phyloP scores from a whole-genome alignment of 2,329 filamentous ascomycete species.

The Paraphoma chrysanthemicola region DNA sequence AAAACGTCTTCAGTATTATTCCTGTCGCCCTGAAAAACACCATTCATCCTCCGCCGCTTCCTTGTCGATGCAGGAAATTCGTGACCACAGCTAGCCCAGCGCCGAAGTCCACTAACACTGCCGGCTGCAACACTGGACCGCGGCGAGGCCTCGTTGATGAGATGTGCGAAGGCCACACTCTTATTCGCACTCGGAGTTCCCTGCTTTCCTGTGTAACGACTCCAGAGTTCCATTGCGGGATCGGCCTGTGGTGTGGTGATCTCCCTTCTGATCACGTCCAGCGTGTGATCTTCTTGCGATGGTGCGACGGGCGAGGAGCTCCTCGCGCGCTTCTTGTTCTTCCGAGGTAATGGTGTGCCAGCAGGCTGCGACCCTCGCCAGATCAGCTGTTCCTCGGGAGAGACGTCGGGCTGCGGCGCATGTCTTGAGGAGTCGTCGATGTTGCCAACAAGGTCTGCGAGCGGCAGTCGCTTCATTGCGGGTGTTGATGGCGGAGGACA shows the following conservation, averaged over 20 bases:
- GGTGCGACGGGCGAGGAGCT: constrained; percentile 55
- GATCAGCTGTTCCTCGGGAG: constrained; percentile 66
- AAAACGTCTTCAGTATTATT: constrained; percentile 36
- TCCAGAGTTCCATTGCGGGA: constrained; percentile 57
- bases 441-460: constrained; percentile 68
- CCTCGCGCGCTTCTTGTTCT: constrained; percentile 53
- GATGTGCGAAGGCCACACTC: constrained; percentile 50
- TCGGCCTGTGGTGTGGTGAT: constrained; percentile 55
- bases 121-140: constrained; percentile 53
- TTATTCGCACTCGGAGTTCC: constrained; percentile 46
- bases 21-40: constrained; percentile 40
- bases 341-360: constrained; percentile 50
- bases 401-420: constrained; percentile 56
- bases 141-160: constrained; percentile 56
- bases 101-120: constrained; percentile 53
- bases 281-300: constrained; percentile 48
- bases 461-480: constrained; percentile 62
- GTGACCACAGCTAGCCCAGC: constrained; percentile 60
- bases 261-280: constrained; percentile 28
- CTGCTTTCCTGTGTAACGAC: constrained; percentile 51
- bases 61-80: constrained; percentile 54
- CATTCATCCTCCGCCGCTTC: constrained; percentile 51
- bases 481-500: constrained; percentile 63
- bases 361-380: constrained; percentile 61
- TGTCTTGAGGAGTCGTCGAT: constrained; percentile 62